A percentile compares a stretch with the other conserved stretches of the same genome.
Conservation (phyloP, 345 rosid species). For the Xanthoceras sorbifolium region DNA sequence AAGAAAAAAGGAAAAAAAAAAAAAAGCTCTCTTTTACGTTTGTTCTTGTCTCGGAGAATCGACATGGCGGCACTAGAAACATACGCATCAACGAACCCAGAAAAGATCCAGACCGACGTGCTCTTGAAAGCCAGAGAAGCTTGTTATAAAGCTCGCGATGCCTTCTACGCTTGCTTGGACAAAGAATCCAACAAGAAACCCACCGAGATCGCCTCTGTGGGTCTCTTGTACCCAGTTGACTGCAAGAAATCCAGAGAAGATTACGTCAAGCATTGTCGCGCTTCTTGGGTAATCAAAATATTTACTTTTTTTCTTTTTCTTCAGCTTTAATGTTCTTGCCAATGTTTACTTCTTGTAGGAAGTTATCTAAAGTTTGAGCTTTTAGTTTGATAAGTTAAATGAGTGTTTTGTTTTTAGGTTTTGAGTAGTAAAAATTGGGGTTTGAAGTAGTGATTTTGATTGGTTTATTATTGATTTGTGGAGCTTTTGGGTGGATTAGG, state of each 20-base stretch:
- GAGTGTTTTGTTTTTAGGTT: neutral
- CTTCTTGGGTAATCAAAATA: constrained; percentile 63
- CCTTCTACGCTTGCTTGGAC: constrained; percentile 72
- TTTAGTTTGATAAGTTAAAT: neutral
- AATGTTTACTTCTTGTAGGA: neutral
- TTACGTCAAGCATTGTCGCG: constrained; percentile 56
- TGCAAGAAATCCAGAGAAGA: constrained; percentile 59
- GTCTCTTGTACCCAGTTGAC: constrained; percentile 67
- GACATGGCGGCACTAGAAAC: constrained; percentile 51
- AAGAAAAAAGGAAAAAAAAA: neutral
- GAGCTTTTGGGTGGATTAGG: constrained; percentile 35
- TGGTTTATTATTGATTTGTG: constrained; percentile 4
- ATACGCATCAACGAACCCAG: constrained; percentile 48
- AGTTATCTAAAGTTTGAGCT: neutral
- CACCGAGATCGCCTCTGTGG: constrained; percentile 76
- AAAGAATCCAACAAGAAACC: constrained; percentile 68
- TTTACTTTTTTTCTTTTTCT: neutral
- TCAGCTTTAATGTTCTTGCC: neutral
- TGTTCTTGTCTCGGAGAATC: neutral
- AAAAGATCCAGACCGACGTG: constrained; percentile 66
- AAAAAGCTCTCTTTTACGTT: neutral
- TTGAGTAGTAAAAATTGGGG: neutral
- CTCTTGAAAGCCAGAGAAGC: constrained; percentile 65
- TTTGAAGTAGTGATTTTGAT: neutral
- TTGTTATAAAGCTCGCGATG: constrained; percentile 87